These are phyloP conservation scores for Escallonia herrerae DNA, from an alignment of 129 eudicot genomes.

Conservation along the genomic window DNA sequence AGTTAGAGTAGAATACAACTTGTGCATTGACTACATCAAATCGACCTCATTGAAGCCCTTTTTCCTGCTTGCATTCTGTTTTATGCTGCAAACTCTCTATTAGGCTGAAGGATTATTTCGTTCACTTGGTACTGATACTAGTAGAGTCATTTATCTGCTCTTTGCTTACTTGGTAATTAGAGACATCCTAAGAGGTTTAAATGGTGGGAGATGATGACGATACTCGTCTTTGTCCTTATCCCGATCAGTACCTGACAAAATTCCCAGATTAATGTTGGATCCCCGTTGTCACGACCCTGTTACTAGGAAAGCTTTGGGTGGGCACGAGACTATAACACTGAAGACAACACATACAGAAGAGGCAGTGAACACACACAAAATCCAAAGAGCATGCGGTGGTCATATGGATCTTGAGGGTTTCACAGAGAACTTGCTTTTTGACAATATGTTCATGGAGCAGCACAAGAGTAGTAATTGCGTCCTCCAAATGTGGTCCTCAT, in stretches of 20 bases:
- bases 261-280: slow-evolving; percentile 82
- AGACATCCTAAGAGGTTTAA: slow-evolving; percentile 55
- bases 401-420: slow-evolving; percentile 67
- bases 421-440: slow-evolving; percentile 56
- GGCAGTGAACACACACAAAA: slow-evolving; percentile 43
- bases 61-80: too few species aligned
- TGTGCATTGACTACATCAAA: too few species aligned
- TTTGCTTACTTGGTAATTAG: too few species aligned
- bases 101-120: too few species aligned
- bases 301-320: slow-evolving; percentile 83
- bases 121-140: too few species aligned
- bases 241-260: slow-evolving; percentile 55
- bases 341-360: slow-evolving; percentile 70
- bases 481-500: slow-evolving; percentile 61
- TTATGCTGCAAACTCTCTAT: too few species aligned
- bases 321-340: slow-evolving; percentile 74
- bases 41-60: too few species aligned
- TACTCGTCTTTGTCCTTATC: slow-evolving; percentile 76
- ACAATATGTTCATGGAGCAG: slow-evolving; percentile 73
- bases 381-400: slow-evolving; percentile 62
- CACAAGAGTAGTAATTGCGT: slow-evolving; percentile 66
- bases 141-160: too few species aligned
- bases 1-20: too few species aligned
- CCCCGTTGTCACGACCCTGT: slow-evolving; percentile 68
- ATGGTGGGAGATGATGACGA: slow-evolving; percentile 90